Percentiles rank a stretch among this genome's conserved stretches.
These are phyloP conservation scores for Mimosa pudica DNA, from an alignment of 306 rosid species.

Conservation along the genomic window DNA sequence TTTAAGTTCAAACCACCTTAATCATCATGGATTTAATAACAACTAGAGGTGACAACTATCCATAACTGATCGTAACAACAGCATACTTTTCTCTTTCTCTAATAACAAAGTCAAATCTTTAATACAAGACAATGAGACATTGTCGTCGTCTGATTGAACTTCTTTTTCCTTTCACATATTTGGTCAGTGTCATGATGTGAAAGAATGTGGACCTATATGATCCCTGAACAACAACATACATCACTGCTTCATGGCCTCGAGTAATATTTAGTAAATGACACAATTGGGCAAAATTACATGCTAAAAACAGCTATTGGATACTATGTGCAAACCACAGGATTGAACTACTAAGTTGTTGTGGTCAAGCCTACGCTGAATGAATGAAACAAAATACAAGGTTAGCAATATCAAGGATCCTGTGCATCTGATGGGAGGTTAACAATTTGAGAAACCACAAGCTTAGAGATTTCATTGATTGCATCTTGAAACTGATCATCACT, in stretches of 20 bases:
- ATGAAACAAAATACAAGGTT: slow-evolving; percentile 25
- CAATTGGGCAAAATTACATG: slow-evolving; percentile 13
- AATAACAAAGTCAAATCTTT: slow-evolving; percentile 1
- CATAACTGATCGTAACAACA: slow-evolving; percentile 4
- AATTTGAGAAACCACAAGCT: slow-evolving; percentile 73
- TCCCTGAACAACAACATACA: neutral
- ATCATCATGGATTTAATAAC: slow-evolving; percentile 34
- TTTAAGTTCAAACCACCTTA: slow-evolving; percentile 25
- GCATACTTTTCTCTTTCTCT: slow-evolving; percentile 4
- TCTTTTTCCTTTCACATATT: neutral
- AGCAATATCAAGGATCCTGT: slow-evolving; percentile 53
- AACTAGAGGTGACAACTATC: neutral
- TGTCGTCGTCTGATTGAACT: slow-evolving; percentile 4
- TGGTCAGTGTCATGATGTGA: slow-evolving; percentile 1
- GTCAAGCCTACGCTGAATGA: slow-evolving; percentile 36
- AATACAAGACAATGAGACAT: neutral
- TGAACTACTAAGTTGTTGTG: slow-evolving; percentile 24
- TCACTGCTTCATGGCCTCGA: slow-evolving; percentile 22
- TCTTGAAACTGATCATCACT: slow-evolving; percentile 70
- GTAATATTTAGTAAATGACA: neutral
- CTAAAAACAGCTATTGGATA: neutral
- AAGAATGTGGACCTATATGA: slow-evolving; percentile 22
- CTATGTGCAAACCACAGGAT: slow-evolving; percentile 27
- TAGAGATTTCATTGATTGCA: slow-evolving; percentile 77
- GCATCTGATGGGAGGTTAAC: slow-evolving; percentile 70